Base-by-base conservation (phyloP, 2,329 filamentous ascomycete genomes). In the Diaporthe ampelina region DNA sequence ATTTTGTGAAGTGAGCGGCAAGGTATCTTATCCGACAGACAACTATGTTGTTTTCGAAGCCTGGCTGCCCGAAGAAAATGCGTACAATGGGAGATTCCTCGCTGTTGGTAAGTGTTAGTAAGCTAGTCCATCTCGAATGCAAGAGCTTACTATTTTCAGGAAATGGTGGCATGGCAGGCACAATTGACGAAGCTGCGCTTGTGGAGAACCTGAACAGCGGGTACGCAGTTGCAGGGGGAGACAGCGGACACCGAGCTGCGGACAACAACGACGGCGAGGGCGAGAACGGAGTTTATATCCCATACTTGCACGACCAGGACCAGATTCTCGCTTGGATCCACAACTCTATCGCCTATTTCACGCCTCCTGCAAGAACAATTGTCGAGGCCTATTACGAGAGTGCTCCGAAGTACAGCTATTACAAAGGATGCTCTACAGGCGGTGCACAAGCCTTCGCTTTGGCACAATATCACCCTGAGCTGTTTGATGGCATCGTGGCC, bases 241-340 rank as follows among this genome's bases (percentile, higher is more conserved):
- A 71, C 56, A 61, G 69, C 35, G 56, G 52, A n/a, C 69, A 71
- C 37, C 69, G 56, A 54, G 69, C 69, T 43, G 43, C 29, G 13
- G 52, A 61, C 9, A 71, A 61, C 37, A 48, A 71, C 35, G 43
- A 43, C 43, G 69, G 56, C 29, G 3, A 29, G 11, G 69, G 69
- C 56, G 56, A 71, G 37, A 6, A 59, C 17, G 50, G 56, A 5
- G 56, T 71, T 26, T 61, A 52, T 13, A 58, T 57, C 10, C 43
- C 43, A 7, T 71, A 71, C 15, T 9, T 61, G 48, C 56, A 52
- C n/a, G 69, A 71, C 35, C 43, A 43, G 17, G 57, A 57, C 56
- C 69, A 71, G 26, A 57, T 71, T 24, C 69, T 71, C 8, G 69
- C 69, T 32, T 71, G 69, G 69, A 61, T 61, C 56, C 69, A 71